A percentile compares a stretch with the other conserved stretches of the same genome.
Evolutionary conservation across 768 basidiomycete species (phyloP).

Genomic region (Russula compacta): DNA sequence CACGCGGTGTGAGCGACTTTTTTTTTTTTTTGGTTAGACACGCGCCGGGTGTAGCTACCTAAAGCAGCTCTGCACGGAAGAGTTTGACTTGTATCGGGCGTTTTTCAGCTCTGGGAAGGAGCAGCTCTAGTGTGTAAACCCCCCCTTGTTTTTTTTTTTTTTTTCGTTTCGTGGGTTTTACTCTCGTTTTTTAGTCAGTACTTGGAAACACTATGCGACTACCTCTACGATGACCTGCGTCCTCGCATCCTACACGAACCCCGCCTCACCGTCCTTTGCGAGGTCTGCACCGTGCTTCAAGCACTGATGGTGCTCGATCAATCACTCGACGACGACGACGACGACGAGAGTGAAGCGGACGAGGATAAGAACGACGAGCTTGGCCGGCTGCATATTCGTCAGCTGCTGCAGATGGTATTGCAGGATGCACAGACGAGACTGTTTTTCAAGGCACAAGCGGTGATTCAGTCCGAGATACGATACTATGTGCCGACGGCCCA

Average conservation of each 20-base stretch:
- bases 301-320: constrained; percentile 93
- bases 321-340: constrained; percentile 30
- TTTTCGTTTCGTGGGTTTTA: neutral
- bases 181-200: constrained; percentile 52
- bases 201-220: constrained; percentile 85
- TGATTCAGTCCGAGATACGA: constrained; percentile 82
- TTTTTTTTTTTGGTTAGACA: constrained; percentile 62
- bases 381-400: constrained; percentile 64
- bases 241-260: constrained; percentile 93
- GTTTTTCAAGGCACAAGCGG: constrained; percentile 92
- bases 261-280: constrained; percentile 77
- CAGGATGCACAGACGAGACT: constrained; percentile 95
- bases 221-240: constrained; percentile 91
- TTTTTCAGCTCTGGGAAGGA: constrained; percentile 87
- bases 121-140: constrained; percentile 55
- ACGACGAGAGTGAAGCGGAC: constrained; percentile 26
- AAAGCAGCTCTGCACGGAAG: constrained; percentile 84
- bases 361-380: constrained; percentile 35
- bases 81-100: constrained; percentile 74
- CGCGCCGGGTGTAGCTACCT: constrained; percentile 87
- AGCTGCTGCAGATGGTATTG: constrained; percentile 78
- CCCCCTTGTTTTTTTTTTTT: no score
- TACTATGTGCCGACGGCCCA: constrained; percentile 69
- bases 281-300: constrained; percentile 93
- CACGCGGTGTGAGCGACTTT: neutral